A percentile compares a stretch with the other conserved stretches of the same genome.
Conservation (phyloP, 2,329 filamentous ascomycete species). For the Penicillium capsulatum region DNA sequence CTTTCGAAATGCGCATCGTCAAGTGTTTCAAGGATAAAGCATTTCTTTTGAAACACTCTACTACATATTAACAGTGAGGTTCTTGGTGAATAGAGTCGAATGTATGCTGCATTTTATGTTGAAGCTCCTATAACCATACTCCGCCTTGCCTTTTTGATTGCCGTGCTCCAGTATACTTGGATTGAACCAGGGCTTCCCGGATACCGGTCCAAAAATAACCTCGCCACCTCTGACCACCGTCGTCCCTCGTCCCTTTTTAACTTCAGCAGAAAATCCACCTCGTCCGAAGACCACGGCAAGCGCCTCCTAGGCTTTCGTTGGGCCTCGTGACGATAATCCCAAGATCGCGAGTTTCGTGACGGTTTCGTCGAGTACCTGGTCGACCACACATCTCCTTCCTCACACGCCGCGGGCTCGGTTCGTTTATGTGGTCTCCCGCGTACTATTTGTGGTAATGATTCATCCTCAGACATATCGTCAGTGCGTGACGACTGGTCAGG, state of each 20-base stretch:
- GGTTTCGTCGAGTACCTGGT: not conserved
- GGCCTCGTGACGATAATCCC: not conserved
- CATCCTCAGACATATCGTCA: not conserved
- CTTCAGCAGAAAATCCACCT: slow-evolving; percentile 11
- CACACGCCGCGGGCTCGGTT: no score
- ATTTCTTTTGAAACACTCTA: no score
- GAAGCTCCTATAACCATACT: not conserved
- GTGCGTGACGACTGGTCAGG: not conserved
- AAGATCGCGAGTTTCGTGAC: no score
- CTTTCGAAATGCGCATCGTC: no score
- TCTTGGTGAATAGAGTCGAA: no score
- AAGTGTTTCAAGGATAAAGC: no score
- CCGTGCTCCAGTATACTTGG: not conserved
- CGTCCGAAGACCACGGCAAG: slow-evolving; percentile 10
- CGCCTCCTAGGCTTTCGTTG: slow-evolving; percentile 7
- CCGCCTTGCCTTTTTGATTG: not conserved
- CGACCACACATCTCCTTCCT: slow-evolving; percentile 6
- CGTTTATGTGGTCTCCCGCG: no score
- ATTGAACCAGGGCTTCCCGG: not conserved
- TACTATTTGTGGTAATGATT: no score
- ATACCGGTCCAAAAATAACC: slow-evolving; percentile 4
- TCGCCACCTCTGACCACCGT: slow-evolving; percentile 12
- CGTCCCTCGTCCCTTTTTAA: slow-evolving; percentile 11
- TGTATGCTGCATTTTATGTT: not conserved
- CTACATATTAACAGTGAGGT: not conserved